Evolutionary conservation across 192 early-diverging fungal genomes (phyloP).

Genomic region (Cetraspora pellucida): DNA sequence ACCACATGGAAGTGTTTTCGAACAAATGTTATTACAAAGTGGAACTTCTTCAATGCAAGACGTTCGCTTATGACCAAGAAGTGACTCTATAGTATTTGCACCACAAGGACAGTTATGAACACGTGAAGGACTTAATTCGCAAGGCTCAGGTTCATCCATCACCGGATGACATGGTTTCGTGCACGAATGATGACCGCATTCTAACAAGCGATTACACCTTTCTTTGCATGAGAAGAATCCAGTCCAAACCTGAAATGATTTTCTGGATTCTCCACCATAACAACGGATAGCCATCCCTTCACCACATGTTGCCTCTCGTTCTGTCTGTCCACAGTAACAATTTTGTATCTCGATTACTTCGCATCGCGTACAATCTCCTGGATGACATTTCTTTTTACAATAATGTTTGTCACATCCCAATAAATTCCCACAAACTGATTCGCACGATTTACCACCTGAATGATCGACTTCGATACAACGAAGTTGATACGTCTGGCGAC

Average conservation of each 20-base stretch:
- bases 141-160: slow-evolving; percentile 41
- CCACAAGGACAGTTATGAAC: slow-evolving; percentile 60
- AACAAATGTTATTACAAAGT: slow-evolving; percentile 64
- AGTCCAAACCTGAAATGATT: slow-evolving; percentile 31
- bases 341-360: slow-evolving; percentile 51
- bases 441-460: slow-evolving; percentile 69
- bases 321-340: slow-evolving; percentile 73
- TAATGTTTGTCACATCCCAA: slow-evolving; percentile 73
- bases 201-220: slow-evolving; percentile 51
- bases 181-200: slow-evolving; percentile 58
- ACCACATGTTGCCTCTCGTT: slow-evolving; percentile 61
- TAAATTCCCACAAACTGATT: slow-evolving; percentile 63
- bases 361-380: slow-evolving; percentile 71
- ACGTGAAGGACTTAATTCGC: slow-evolving; percentile 54
- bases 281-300: slow-evolving; percentile 47
- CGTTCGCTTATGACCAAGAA: slow-evolving; percentile 39
- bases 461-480: slow-evolving; percentile 78
- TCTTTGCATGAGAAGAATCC: slow-evolving; percentile 59
- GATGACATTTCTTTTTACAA: slow-evolving; percentile 69
- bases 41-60: slow-evolving; percentile 61
- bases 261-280: slow-evolving; percentile 33
- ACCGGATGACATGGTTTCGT: slow-evolving; percentile 57
- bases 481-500: slow-evolving; percentile 63
- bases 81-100: slow-evolving; percentile 38
- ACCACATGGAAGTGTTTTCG: slow-evolving; percentile 58